Conservation (phyloP, 352 stramenopile species). For the Phytopythium montanum region DNA sequence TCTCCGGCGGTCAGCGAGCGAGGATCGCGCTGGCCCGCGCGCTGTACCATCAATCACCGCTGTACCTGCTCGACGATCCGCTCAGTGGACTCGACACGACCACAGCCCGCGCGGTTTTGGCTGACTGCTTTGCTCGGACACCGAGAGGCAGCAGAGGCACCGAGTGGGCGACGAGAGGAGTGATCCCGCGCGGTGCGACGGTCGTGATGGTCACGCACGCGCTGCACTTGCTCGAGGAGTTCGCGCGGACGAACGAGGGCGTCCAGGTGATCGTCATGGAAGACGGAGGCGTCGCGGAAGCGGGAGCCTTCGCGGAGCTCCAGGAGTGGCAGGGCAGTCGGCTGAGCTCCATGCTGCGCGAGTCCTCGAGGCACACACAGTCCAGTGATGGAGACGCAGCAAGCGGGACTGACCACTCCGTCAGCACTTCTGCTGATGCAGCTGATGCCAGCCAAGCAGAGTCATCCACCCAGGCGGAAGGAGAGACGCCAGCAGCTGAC, state of each 20-base stretch:
- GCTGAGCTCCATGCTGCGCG: constrained; percentile 25
- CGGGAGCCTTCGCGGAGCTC: constrained; percentile 24
- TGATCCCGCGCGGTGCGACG: constrained; percentile 45
- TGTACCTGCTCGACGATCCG: constrained; percentile 90
- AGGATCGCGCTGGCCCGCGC: constrained; percentile 84
- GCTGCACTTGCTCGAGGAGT: constrained; percentile 56
- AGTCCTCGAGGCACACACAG: background rate
- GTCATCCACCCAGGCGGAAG: background rate
- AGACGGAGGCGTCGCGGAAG: constrained; percentile 47
- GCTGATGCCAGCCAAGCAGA: background rate
- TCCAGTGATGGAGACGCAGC: background rate
- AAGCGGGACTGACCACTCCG: background rate
- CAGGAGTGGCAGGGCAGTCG: constrained; percentile 16
- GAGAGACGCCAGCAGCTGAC: constrained; percentile 6
- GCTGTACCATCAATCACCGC: constrained; percentile 53
- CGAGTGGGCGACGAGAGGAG: constrained; percentile 4
- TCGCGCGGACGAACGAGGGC: constrained; percentile 21
- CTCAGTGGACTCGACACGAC: constrained; percentile 74
- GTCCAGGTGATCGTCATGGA: constrained; percentile 57
- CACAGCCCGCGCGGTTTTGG: constrained; percentile 50
- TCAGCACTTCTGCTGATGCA: background rate
- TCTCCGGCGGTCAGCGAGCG: constrained; percentile 82
- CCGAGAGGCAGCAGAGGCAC: constrained; percentile 4
- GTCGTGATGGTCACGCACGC: constrained; percentile 81
- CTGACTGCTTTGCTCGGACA: constrained; percentile 36